Evolutionary conservation across 2,329 filamentous ascomycete species (phyloP).

Genomic region (Pseudofabraea citricarpa): DNA sequence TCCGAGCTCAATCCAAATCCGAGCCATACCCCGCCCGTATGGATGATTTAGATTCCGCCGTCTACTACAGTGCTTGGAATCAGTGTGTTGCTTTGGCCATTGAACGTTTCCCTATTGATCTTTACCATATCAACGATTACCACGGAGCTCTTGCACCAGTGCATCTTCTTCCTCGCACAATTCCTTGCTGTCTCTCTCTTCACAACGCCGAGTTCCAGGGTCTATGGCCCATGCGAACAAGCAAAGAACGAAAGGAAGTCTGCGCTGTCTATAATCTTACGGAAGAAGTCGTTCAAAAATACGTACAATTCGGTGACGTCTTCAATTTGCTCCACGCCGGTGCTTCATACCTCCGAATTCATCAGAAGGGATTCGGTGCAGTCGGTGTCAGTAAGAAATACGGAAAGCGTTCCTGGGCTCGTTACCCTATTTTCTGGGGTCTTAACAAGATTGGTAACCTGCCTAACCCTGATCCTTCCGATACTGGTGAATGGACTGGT

Average conservation of each 20-base stretch:
- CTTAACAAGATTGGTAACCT: constrained; percentile 63
- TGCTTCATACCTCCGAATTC: constrained; percentile 59
- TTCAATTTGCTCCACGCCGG: constrained; percentile 48
- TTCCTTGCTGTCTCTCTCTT: constrained; percentile 57
- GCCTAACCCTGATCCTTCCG: constrained; percentile 61
- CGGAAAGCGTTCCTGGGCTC: constrained; percentile 58
- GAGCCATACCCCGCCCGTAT: constrained; percentile 63
- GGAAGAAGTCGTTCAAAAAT: constrained; percentile 40
- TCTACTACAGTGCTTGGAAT: constrained; percentile 67
- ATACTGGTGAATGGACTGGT: constrained; percentile 54
- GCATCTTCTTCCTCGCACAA: constrained; percentile 53
- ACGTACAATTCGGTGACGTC: constrained; percentile 6
- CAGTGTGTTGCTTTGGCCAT: constrained; percentile 61
- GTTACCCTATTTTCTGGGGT: constrained; percentile 64
- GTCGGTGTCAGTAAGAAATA: constrained; percentile 66
- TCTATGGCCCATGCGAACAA: constrained; percentile 60
- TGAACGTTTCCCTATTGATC: constrained; percentile 54
- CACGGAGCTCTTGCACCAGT: constrained; percentile 58
- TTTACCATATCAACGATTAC: constrained; percentile 65
- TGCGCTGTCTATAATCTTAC: constrained; percentile 59
- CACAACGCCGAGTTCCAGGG: constrained; percentile 68
- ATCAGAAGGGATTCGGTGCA: constrained; percentile 62
- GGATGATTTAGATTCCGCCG: constrained; percentile 62
- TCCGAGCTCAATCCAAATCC: constrained; percentile 55
- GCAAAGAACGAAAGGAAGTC: constrained; percentile 55